Base-by-base conservation (phyloP, 768 basidiomycete genomes). In the Coprinellus micaceus region DNA sequence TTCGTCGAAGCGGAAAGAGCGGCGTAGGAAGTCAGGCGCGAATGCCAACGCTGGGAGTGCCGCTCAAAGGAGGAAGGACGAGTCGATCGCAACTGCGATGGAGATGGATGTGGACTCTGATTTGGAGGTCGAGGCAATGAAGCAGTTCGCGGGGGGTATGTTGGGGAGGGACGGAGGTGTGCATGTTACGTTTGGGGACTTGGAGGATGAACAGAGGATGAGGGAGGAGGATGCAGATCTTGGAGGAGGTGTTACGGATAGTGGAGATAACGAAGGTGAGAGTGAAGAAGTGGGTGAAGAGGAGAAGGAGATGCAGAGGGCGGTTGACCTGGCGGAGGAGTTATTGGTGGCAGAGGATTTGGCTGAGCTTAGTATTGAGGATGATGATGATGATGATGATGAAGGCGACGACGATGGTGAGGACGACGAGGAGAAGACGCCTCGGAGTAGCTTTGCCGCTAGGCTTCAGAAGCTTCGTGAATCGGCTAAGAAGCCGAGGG, bases 91-190 rank as follows among this genome's bases (percentile, higher is more conserved):
- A 13, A 25, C 3, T 4, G 86, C 76, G 21, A 90, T 89, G 87
- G 78, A 81, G 2, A 91, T 90, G 88, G 78, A 81, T 1, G 66
- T 90, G 19, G 89, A 91, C 58, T 70, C 74, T 0, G 86, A 89
- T 22, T 50, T 84, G 40, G 76, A n/a, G 17, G 52, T 74, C 43
- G 65, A 67, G 2, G 82, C 81, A 21, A 81, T 89, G 85, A 66
- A 68, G 57, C 64, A 69, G 13, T 88, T 88, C 57, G 71, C 80
- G 40, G 63, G 72, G 49, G 77, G 85, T 4, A 77, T 81, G 60
- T 69, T 80, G 56, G 75, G 72, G 0, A 25, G 60, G 7, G 67
- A 75, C 21, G 83, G 81, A 5, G 77, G 76, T 3, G 61, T 57
- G 44, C 76, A 78, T 58, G 69, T 80, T 45, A 85, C 84, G n/a